Evolutionary conservation across 2,329 filamentous ascomycete genomes (phyloP).

Genomic region (Diaporthe sp.): DNA sequence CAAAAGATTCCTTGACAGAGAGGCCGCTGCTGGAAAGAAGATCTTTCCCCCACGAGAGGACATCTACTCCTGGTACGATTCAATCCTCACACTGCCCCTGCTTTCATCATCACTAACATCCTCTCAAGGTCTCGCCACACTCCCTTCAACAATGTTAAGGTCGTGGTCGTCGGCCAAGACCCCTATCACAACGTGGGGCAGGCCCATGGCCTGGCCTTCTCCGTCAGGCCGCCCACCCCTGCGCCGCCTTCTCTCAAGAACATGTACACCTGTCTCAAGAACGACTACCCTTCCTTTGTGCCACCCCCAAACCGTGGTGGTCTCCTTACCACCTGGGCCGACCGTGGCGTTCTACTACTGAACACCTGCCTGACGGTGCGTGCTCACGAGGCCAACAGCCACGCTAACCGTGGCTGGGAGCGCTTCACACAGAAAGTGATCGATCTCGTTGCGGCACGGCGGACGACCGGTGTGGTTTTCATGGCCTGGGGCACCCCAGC

Average conservation of each 20-base stretch:
- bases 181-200: constrained; percentile 97
- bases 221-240: constrained; percentile 87
- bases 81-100: neutral
- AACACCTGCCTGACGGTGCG: constrained; percentile 97
- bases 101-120: constrained; percentile 24
- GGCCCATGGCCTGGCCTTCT: constrained; percentile 96
- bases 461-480: constrained; percentile 89
- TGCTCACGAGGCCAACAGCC: constrained; percentile 88
- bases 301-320: constrained; percentile 84
- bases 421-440: constrained; percentile 92
- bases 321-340: constrained; percentile 92
- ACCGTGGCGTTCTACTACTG: constrained; percentile 90
- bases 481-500: constrained; percentile 94
- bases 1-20: constrained; percentile 87
- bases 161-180: constrained; percentile 95
- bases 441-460: constrained; percentile 83
- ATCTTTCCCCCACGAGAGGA: constrained; percentile 91
- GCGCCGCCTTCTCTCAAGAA: constrained; percentile 93
- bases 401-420: constrained; percentile 92
- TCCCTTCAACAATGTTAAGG: constrained; percentile 88
- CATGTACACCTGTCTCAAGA: constrained; percentile 90
- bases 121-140: constrained; percentile 91
- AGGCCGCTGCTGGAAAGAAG: constrained; percentile 80
- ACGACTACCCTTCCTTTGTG: constrained; percentile 87
- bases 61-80: constrained; percentile 91